These are phyloP conservation scores for Furcasterigmium furcatum DNA, from an alignment of 2,329 filamentous ascomycete species.

Conservation along the genomic window DNA sequence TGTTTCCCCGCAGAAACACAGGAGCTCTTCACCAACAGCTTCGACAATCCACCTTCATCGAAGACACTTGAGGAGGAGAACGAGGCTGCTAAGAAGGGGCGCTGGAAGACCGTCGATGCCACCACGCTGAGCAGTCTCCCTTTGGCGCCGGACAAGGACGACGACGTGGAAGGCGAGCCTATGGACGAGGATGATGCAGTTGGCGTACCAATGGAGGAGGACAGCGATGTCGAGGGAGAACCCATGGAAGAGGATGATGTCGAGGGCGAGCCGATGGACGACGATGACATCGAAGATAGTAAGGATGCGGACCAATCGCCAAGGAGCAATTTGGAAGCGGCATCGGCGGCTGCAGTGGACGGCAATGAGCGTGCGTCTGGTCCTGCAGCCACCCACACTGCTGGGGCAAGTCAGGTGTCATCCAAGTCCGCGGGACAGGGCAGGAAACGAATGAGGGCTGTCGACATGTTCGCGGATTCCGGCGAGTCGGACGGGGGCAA, in stretches of 20 bases:
- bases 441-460: conserved; percentile 68
- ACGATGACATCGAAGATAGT: conserved; percentile 37
- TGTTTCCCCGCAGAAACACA: conserved; percentile 73
- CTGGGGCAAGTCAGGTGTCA: conserved; percentile 16
- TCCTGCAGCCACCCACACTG: conserved; percentile 2
- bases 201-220: conserved; percentile 30
- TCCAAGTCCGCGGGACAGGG: conserved; percentile 24
- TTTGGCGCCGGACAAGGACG: conserved; percentile 22
- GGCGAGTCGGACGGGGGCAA: conserved; percentile 45
- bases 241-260: conserved; percentile 42
- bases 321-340: background rate
- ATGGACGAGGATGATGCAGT: conserved; percentile 18
- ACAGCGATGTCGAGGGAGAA: conserved; percentile 35
- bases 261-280: conserved; percentile 39
- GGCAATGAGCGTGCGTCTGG: background rate
- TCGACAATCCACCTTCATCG: conserved; percentile 62
- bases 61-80: conserved; percentile 23
- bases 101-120: conserved; percentile 50
- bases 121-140: conserved; percentile 8
- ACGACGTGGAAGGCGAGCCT: conserved; percentile 36
- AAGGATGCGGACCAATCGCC: conserved; percentile 14
- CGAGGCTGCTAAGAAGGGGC: conserved; percentile 32
- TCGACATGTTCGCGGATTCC: conserved; percentile 85
- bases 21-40: conserved; percentile 65
- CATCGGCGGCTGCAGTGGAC: conserved; percentile 13